A percentile compares a stretch with the other conserved stretches of the same genome.
Evolutionary conservation across 2,329 filamentous ascomycete species (phyloP).

Genomic region (Aspergillus pseudonomiae): DNA sequence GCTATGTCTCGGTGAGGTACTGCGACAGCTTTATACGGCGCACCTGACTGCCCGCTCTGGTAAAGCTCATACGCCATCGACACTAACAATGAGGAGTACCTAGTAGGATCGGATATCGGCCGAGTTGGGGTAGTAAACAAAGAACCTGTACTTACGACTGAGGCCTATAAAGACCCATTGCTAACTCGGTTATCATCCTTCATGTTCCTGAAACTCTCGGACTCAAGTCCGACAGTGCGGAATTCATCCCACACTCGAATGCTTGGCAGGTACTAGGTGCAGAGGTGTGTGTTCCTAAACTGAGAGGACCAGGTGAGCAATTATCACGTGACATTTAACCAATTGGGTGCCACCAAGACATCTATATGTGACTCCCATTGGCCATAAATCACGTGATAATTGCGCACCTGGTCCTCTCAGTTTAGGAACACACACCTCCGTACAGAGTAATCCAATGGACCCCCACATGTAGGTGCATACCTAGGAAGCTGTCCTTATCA

Average conservation of each 20-base stretch:
- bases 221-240: neutral
- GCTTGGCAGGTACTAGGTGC: neutral
- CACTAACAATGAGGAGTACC: constrained; percentile 15
- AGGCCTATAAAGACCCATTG: neutral
- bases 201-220: neutral
- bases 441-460: neutral
- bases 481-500: neutral
- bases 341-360: no score
- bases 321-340: no score
- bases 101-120: constrained; percentile 17
- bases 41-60: neutral
- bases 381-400: no score
- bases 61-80: constrained; percentile 17
- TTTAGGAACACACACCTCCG: no score
- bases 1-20: neutral
- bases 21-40: neutral
- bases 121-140: constrained; percentile 11
- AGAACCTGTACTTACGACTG: neutral
- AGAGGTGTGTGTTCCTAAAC: no score
- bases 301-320: rapidly evolving
- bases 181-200: neutral
- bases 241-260: neutral
- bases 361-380: no score
- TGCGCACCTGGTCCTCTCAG: no score
- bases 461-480: neutral